Base-by-base conservation (phyloP, 2,329 filamentous ascomycete genomes). In the Penicillium sp. region DNA sequence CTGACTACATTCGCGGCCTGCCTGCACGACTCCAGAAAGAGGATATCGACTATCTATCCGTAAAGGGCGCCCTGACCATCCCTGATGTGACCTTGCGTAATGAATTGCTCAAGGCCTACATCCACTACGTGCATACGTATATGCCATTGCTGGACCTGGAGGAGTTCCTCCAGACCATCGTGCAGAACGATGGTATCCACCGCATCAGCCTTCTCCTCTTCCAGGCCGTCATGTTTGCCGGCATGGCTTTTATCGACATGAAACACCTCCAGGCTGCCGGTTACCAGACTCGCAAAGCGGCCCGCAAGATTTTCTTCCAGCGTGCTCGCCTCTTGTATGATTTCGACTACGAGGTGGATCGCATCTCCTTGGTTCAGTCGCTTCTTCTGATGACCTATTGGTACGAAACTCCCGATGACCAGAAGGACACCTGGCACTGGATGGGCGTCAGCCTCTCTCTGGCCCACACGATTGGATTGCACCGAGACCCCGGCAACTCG, bases 341-440 rank as follows among this genome's bases (percentile, higher is more conserved):
- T 73, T 96, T 96, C 67, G 94, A 98, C 75, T 96, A 96, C 75
- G 94, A 98, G 76, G 86, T 88, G 47, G 93, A 97, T 75, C 90
- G 93, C 54, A 88, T 97, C 59, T 87, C 92, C 20, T 84, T 97
- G 25, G 92, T 97, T 15, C 94, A 97, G 76, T 89, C 91, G 4
- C 82, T 97, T 22, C 82, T 97, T 25, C 83, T 97, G 60, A 93
- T 97, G 90, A 96, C 93, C 3, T 96, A 96, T 75, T 98, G 94
- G 90, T 97, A 97, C 75, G 93, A 97, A 77, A 96, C 92, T 12
- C 93, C 93, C 0, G 92, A 97, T 76, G 94, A 97, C 74, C 92
- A 96, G 73, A 97, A 97, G 76, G 94, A 97, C 74, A 97, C 93
- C 48, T 97, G 94, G 91, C 93, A 97, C 73, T 97, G 93, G 94